Conservation (phyloP, 495 filamentous ascomycete species). For the Glonium stellatum region DNA sequence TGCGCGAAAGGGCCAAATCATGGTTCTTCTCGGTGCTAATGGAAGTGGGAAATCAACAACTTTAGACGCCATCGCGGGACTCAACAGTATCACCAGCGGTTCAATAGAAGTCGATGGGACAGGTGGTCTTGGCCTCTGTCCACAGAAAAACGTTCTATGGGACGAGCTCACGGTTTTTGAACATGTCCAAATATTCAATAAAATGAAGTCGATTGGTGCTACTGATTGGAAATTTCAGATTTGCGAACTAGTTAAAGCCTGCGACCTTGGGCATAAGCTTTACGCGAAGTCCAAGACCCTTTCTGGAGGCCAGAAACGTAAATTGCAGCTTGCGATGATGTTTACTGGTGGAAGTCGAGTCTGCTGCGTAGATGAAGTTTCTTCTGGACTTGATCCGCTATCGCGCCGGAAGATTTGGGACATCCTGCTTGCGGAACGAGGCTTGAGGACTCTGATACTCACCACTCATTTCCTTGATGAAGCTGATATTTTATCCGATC, state of each 20-base stretch:
- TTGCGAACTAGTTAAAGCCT: conserved; percentile 45
- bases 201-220: conserved; percentile 55
- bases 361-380: conserved; percentile 84
- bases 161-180: conserved; percentile 76
- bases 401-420: conserved; percentile 87
- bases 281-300: conserved; percentile 62
- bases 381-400: too few species aligned
- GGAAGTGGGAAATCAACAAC: conserved; percentile 85
- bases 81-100: conserved; percentile 66
- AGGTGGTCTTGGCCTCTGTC: conserved; percentile 77
- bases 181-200: conserved; percentile 74
- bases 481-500: conserved; percentile 38
- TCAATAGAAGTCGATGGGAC: conserved; percentile 64
- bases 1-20: conserved; percentile 68
- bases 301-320: conserved; percentile 84
- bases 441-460: conserved; percentile 69
- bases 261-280: conserved; percentile 71
- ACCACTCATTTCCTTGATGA: conserved; percentile 59
- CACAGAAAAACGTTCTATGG: conserved; percentile 81
- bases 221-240: conserved; percentile 45
- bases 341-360: conserved; percentile 81
- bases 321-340: conserved; percentile 87
- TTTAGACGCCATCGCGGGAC: conserved; percentile 74
- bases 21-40: conserved; percentile 79
- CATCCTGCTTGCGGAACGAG: conserved; percentile 75